phyloP scores from a whole-genome alignment of 352 stramenopile genomes.

The Globisporangium ultimum region DNA sequence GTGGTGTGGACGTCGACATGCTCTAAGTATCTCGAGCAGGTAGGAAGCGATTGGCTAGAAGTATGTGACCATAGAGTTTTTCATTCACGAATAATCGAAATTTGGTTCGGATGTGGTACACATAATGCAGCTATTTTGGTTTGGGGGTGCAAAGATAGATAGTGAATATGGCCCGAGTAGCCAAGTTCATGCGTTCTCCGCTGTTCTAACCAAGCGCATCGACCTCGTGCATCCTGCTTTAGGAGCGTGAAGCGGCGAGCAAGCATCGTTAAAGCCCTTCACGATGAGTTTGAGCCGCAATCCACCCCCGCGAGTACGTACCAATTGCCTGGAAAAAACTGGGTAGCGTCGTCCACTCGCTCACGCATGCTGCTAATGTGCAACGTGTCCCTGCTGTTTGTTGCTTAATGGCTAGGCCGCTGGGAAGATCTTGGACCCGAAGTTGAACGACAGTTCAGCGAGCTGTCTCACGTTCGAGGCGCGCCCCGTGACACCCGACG shows the following conservation, averaged over 20 bases:
- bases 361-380: not conserved
- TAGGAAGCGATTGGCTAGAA: too few species aligned
- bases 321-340: not conserved
- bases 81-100: too few species aligned
- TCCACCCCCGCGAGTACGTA: constrained; percentile 24
- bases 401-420: constrained; percentile 25
- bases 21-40: constrained; percentile 9
- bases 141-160: too few species aligned
- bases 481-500: constrained; percentile 63
- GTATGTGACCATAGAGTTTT: too few species aligned
- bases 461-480: constrained; percentile 56
- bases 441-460: constrained; percentile 37
- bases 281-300: constrained; percentile 18
- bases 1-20: constrained; percentile 46
- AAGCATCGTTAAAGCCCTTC: too few species aligned
- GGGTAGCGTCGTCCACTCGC: not conserved
- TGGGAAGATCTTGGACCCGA: constrained; percentile 31
- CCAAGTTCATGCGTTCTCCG: too few species aligned
- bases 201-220: too few species aligned
- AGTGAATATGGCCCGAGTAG: too few species aligned
- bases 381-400: not conserved
- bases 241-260: too few species aligned
- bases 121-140: too few species aligned
- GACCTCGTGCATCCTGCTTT: too few species aligned
- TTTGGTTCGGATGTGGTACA: too few species aligned